Evolutionary conservation across 2,329 filamentous ascomycete species (phyloP).

Genomic region (Colletotrichum abscissum): DNA sequence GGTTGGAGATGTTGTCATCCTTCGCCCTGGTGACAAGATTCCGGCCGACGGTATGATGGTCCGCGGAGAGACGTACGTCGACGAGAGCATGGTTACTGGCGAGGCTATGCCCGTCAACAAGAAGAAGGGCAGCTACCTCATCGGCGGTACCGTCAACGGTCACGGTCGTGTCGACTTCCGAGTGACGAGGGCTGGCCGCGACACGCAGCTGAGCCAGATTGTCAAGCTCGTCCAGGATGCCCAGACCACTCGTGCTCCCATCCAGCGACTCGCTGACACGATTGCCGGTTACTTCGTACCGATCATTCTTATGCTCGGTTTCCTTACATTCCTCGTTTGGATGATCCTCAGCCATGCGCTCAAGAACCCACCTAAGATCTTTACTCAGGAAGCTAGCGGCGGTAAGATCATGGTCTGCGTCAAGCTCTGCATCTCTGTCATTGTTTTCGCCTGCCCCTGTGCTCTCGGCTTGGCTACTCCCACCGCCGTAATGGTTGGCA

Average conservation of each 20-base stretch:
- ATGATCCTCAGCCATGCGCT: constrained; percentile 94
- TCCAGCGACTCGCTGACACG: constrained; percentile 90
- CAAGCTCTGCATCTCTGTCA: constrained; percentile 97
- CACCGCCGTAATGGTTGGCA: constrained; percentile 98
- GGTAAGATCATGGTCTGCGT: constrained; percentile 96
- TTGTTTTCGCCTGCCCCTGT: constrained; percentile 97
- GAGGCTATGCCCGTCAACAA: constrained; percentile 97
- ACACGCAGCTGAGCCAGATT: constrained; percentile 97
- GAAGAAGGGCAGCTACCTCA: constrained; percentile 80
- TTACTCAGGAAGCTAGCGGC: constrained; percentile 81
- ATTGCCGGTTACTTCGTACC: constrained; percentile 96
- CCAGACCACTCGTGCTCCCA: constrained; percentile 92
- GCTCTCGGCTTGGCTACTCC: constrained; percentile 96
- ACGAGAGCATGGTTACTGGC: constrained; percentile 98
- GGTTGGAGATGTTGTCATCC: constrained; percentile 91
- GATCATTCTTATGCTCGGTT: constrained; percentile 83
- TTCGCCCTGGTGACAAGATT: constrained; percentile 96
- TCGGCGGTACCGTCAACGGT: constrained; percentile 96
- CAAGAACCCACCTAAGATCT: constrained; percentile 86
- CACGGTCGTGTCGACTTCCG: constrained; percentile 91
- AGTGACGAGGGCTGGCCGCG: constrained; percentile 90
- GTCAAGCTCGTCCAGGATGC: constrained; percentile 98
- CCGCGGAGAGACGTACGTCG: constrained; percentile 90
- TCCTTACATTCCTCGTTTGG: constrained; percentile 89
- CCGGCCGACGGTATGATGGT: constrained; percentile 91